These are phyloP conservation scores for Cercis canadensis DNA, from an alignment of 306 rosid species.

Conservation along the genomic window DNA sequence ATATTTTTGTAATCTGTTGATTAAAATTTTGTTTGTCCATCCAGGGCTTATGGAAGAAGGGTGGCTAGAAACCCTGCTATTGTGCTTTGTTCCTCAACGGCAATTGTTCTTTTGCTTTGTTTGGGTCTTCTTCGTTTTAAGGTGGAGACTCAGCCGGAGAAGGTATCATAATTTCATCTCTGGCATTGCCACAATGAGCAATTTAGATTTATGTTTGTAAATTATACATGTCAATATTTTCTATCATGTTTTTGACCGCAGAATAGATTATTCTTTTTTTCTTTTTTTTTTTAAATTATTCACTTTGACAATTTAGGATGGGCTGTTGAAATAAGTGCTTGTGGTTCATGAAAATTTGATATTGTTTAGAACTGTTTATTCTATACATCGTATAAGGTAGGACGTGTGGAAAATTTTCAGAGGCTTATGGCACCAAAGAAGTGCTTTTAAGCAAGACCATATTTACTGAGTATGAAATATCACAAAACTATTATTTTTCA, in stretches of 20 bases:
- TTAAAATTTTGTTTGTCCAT: constrained; percentile 44
- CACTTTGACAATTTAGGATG: not conserved
- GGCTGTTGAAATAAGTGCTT: constrained; percentile 26
- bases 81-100: constrained; percentile 80
- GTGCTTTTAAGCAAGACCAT: not conserved
- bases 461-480: not conserved
- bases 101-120: constrained; percentile 74
- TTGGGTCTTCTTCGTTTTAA: constrained; percentile 76
- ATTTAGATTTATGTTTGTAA: constrained; percentile 19
- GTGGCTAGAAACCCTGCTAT: constrained; percentile 75
- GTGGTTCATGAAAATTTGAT: not conserved
- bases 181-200: constrained; percentile 37
- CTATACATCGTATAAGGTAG: constrained; percentile 2
- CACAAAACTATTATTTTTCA: not conserved
- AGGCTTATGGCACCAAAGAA: constrained; percentile 11
- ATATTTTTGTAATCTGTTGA: constrained; percentile 15
- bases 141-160: constrained; percentile 94
- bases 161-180: constrained; percentile 58
- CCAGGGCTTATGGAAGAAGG: constrained; percentile 88
- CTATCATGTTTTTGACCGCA: not conserved
- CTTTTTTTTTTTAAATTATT: constrained; percentile 1
- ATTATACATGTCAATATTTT: not conserved
- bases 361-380: constrained; percentile 12
- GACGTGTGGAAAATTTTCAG: not conserved
- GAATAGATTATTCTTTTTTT: constrained; percentile 3